These are phyloP conservation scores for Yarrowia hollandica DNA, from an alignment of 805 yeast genomes.

Conservation along the genomic window DNA sequence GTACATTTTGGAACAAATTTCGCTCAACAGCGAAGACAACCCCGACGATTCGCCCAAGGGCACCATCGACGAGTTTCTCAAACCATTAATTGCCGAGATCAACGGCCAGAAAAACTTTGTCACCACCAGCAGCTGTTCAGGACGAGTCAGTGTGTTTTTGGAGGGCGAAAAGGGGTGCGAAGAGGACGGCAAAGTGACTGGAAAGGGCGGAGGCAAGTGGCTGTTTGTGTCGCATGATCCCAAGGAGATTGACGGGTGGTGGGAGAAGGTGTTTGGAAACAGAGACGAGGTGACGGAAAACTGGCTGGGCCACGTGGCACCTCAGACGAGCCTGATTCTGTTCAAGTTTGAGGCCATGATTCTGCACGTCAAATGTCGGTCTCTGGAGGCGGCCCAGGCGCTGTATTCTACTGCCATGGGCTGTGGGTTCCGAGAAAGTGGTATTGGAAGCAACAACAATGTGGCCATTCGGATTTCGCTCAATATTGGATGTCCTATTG, in stretches of 20 bases:
- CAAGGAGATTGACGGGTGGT: slow-evolving; percentile 44
- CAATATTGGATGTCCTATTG: slow-evolving; percentile 75
- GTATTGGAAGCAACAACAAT: slow-evolving; percentile 74
- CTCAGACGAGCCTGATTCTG: slow-evolving; percentile 58
- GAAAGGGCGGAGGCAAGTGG: slow-evolving; percentile 90
- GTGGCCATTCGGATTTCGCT: slow-evolving; percentile 78
- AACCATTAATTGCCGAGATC: slow-evolving; percentile 69
- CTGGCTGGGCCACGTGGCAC: slow-evolving; percentile 38
- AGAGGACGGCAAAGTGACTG: slow-evolving; percentile 55
- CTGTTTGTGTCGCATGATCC: slow-evolving; percentile 72
- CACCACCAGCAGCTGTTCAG: slow-evolving; percentile 87
- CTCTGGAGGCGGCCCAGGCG: slow-evolving; percentile 55
- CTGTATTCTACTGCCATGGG: slow-evolving; percentile 72
- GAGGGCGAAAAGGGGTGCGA: slow-evolving; percentile 60
- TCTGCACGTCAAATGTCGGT: slow-evolving; percentile 77
- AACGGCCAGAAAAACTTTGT: slow-evolving; percentile 67
- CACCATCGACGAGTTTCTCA: slow-evolving; percentile 68
- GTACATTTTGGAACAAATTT: slow-evolving; percentile 55
- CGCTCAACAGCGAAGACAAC: slow-evolving; percentile 44
- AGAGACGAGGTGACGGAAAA: background rate
- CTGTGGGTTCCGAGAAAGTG: slow-evolving; percentile 85
- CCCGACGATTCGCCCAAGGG: slow-evolving; percentile 75
- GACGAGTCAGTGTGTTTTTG: slow-evolving; percentile 76
- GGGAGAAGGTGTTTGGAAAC: slow-evolving; percentile 30
- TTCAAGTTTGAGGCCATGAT: slow-evolving; percentile 86